Conservation (phyloP, 2,329 filamentous ascomycete genomes). For the Achaetomium macrosporum region DNA sequence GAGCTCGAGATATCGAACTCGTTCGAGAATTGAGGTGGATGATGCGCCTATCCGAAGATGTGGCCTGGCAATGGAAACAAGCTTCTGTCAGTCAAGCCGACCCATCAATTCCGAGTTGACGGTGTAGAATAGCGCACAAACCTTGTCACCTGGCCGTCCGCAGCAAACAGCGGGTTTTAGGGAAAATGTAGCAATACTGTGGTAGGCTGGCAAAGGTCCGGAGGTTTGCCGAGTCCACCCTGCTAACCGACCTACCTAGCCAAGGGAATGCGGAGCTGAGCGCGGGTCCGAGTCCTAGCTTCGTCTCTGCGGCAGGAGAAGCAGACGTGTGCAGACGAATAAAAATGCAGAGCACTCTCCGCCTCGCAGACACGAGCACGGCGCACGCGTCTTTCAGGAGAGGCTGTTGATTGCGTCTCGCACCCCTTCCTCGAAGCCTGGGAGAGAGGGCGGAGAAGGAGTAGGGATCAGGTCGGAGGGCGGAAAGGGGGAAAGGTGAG, state of each 20-base stretch:
- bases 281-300: constrained; percentile 12
- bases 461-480: constrained; percentile 7
- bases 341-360: not conserved
- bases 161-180: constrained; percentile 20
- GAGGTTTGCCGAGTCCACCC: constrained; percentile 16
- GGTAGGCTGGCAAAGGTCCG: constrained; percentile 8
- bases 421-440: constrained; percentile 5
- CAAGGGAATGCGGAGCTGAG: constrained; percentile 19
- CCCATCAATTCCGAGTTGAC: not conserved
- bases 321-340: constrained; percentile 2
- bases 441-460: constrained; percentile 12
- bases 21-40: constrained; percentile 2
- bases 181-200: constrained; percentile 17
- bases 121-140: constrained; percentile 11
- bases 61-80: constrained; percentile 9
- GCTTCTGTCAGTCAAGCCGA: constrained; percentile 4
- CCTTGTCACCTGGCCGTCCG: constrained; percentile 18
- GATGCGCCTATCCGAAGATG: constrained; percentile 17
- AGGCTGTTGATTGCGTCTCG: not conserved
- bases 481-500: constrained; percentile 22
- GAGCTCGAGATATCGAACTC: constrained; percentile 12
- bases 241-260: constrained; percentile 1
- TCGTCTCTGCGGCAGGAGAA: constrained; percentile 12
- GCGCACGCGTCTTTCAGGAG: constrained; percentile 1
- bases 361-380: constrained; percentile 1